phyloP scores from a whole-genome alignment of 1,284 basidiomycete species.

The Malassezia yamatoensis region DNA sequence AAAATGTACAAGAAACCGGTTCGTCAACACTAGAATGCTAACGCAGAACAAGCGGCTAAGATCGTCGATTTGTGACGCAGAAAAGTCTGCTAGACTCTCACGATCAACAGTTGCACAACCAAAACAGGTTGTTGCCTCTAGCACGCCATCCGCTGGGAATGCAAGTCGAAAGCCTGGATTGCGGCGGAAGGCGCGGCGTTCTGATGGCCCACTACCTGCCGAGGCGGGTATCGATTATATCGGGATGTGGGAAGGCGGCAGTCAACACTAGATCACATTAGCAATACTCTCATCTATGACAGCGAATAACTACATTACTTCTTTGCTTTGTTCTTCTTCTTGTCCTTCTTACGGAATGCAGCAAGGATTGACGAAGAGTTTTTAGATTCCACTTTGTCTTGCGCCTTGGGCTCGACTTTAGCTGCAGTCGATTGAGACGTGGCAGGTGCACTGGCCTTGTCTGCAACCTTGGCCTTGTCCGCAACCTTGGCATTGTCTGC shows the following conservation, averaged over 20 bases:
- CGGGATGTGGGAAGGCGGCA: slow-evolving; percentile 7
- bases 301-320: background rate
- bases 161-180: background rate
- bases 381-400: background rate
- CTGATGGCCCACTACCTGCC: slow-evolving; percentile 14
- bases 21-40: background rate
- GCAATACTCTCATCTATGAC: background rate
- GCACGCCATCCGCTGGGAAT: background rate
- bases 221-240: slow-evolving; percentile 18
- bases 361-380: background rate
- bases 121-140: background rate
- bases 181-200: slow-evolving; percentile 5
- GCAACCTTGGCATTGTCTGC: background rate
- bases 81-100: background rate
- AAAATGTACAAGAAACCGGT: slow-evolving; percentile 17
- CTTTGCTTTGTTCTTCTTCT: background rate
- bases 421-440: background rate
- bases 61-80: background rate
- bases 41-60: slow-evolving; percentile 2
- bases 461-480: background rate
- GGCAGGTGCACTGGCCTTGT: background rate
- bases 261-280: background rate
- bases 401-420: background rate
- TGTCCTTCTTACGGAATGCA: background rate
- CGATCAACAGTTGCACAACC: background rate